Evolutionary conservation across 2,329 filamentous ascomycete genomes (phyloP).

Genomic region (Sarocladium kiliense): DNA sequence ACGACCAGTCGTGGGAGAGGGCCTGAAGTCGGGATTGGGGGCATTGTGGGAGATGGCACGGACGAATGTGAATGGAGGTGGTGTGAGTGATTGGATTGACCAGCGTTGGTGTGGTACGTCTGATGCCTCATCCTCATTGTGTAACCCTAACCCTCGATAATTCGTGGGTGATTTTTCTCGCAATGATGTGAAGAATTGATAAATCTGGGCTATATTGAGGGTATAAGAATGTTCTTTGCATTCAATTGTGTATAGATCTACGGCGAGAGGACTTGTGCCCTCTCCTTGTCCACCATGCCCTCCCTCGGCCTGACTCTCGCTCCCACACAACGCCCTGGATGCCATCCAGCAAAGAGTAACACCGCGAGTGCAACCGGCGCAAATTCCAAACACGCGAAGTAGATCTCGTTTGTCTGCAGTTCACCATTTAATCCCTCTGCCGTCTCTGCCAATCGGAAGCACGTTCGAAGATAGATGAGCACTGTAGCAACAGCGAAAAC

Average conservation of each 20-base stretch:
- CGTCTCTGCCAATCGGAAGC: constrained; percentile 50
- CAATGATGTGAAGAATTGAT: too few species aligned
- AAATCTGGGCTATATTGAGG: neutral
- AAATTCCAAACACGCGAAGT: constrained; percentile 50
- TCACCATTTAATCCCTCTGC: constrained; percentile 40
- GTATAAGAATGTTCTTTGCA: too few species aligned
- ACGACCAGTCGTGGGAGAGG: constrained; percentile 43
- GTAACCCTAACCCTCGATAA: neutral
- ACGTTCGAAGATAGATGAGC: constrained; percentile 46
- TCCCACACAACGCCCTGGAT: constrained; percentile 24
- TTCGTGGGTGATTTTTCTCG: neutral
- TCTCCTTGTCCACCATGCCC: neutral
- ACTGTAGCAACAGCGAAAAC: constrained; percentile 39
- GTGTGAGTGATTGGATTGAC: too few species aligned
- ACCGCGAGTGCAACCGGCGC: constrained; percentile 46
- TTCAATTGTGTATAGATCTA: too few species aligned
- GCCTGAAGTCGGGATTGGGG: constrained; percentile 22
- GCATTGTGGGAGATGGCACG: constrained; percentile 17
- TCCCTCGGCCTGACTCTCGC: constrained; percentile 16
- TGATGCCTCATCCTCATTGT: too few species aligned
- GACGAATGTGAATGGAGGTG: too few species aligned
- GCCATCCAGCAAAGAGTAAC: constrained; percentile 32
- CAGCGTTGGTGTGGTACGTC: too few species aligned
- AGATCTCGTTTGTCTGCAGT: constrained; percentile 44
- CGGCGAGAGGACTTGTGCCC: neutral